These are phyloP conservation scores for Kwoniella pini DNA, from an alignment of 768 basidiomycete genomes.

Conservation along the genomic window DNA sequence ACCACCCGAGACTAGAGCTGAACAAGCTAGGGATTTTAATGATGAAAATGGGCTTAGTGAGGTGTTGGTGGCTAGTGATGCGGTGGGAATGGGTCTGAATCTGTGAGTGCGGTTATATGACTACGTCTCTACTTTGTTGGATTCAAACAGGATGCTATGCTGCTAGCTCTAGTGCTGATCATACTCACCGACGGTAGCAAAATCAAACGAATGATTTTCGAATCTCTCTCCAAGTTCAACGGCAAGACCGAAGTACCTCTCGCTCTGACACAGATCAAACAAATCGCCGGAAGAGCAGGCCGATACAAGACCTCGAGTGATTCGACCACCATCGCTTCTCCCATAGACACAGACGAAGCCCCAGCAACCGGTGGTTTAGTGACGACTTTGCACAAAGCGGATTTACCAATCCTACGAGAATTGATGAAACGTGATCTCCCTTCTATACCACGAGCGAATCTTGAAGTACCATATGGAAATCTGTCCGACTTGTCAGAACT, in stretches of 20 bases:
- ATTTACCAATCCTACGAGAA: slow-evolving; percentile 64
- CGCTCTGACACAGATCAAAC: slow-evolving; percentile 78
- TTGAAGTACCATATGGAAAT: slow-evolving; percentile 53
- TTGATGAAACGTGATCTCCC: slow-evolving; percentile 62
- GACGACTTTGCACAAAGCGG: slow-evolving; percentile 67
- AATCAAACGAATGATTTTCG: slow-evolving; percentile 84
- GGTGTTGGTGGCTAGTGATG: slow-evolving; percentile 89
- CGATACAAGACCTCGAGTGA: slow-evolving; percentile 61
- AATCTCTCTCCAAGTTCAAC: slow-evolving; percentile 67
- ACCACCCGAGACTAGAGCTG: slow-evolving; percentile 86
- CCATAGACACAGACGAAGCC: slow-evolving; percentile 17
- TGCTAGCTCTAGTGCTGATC: too few species aligned
- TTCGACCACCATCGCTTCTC: slow-evolving; percentile 4
- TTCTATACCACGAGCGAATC: slow-evolving; percentile 61
- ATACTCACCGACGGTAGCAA: slow-evolving; percentile 63
- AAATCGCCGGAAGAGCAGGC: slow-evolving; percentile 92
- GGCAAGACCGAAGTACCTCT: slow-evolving; percentile 60
- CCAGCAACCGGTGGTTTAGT: slow-evolving; percentile 63
- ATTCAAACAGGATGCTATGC: neutral
- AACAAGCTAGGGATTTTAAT: slow-evolving; percentile 92
- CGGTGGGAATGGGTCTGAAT: slow-evolving; percentile 96
- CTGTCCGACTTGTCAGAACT: slow-evolving; percentile 47
- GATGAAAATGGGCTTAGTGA: slow-evolving; percentile 78
- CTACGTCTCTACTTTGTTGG: too few species aligned
- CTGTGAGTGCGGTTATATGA: slow-evolving; percentile 62